Evolutionary conservation across 1,284 basidiomycete species (phyloP).

Genomic region (Naganishia sp.): DNA sequence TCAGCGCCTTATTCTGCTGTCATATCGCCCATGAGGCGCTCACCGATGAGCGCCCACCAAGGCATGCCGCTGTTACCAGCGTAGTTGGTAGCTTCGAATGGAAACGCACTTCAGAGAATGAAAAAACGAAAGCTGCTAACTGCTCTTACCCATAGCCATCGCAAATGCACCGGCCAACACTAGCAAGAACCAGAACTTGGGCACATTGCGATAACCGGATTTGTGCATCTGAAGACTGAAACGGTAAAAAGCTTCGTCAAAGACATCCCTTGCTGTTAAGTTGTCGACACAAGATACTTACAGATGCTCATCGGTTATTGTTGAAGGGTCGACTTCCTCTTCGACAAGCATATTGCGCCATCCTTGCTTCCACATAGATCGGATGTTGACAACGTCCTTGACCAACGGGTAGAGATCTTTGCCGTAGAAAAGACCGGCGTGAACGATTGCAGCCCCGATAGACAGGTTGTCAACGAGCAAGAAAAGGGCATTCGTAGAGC

Average conservation of each 20-base stretch:
- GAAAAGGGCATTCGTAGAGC: constrained; percentile 48
- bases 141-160: constrained; percentile 37
- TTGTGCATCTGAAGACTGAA: constrained; percentile 55
- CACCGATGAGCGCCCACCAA: constrained; percentile 57
- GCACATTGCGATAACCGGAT: constrained; percentile 59
- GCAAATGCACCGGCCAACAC: constrained; percentile 59
- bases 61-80: constrained; percentile 60
- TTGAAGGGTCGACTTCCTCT: constrained; percentile 42
- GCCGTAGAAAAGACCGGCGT: constrained; percentile 27
- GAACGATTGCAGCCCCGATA: constrained; percentile 48
- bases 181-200: constrained; percentile 64
- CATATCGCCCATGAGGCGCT: neutral
- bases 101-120: constrained; percentile 37
- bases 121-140: constrained; percentile 35
- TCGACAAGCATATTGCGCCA: constrained; percentile 32
- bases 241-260: neutral
- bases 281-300: constrained; percentile 42
- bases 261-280: neutral
- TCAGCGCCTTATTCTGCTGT: neutral
- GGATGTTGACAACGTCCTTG: constrained; percentile 26
- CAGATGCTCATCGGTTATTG: constrained; percentile 59
- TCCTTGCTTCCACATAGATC: constrained; percentile 15
- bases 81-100: constrained; percentile 56
- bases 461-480: constrained; percentile 55
- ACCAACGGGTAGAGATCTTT: constrained; percentile 27